Evolutionary conservation across 495 filamentous ascomycete species (phyloP), one percentile per base, ranked within the genome.

Genomic region (Penicillium parvum): DNA sequence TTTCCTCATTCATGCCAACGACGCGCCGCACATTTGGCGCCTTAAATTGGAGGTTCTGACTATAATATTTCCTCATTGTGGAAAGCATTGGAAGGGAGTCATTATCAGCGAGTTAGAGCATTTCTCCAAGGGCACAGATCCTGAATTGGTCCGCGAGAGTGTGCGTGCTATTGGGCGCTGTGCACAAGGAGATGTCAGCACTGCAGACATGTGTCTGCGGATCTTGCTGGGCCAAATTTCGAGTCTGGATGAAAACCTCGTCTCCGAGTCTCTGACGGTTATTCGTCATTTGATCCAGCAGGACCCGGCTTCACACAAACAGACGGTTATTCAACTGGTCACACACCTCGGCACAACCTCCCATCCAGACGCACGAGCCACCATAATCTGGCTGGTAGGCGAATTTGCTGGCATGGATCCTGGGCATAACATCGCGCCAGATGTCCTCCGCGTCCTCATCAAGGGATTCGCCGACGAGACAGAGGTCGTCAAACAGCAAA

Each of bases 341-440:
- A 95, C 89, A 60, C 85, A 94, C 49, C 78, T 98, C 5, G 90
- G 96, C 45, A 81, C 81, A 3, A 84, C 86, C 7, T 89, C 82
- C 2, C 86, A 88, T 43, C 79, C 92, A 4, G 82, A 85, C 40
- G 94, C 92, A 3, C 75, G 92, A 40, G 91, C 94, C 10, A 91
- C 83, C 22, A 96, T 97, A 45, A 86, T 97, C 50, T 98, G 92
- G 92, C 81, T 98, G 3, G 90, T 98, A 0, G 92, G 92, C 37
- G 92, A 98, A 64, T 97, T 88, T 53, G 79, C 92, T 1, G 86
- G 86, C 0, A 52, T 83, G 8, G 82, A 90, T 44, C 75, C 81
- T 2, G 83, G 85, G 49, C 78, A 87, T 38, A 94, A 92, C 57
- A 87, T 98, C 43, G 92, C 94, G 0, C 80, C 91, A 0, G 92